Evolutionary conservation across 2,329 filamentous ascomycete species (phyloP), one percentile per base, ranked within the genome.

Genomic region (Teratosphaeria destructans): DNA sequence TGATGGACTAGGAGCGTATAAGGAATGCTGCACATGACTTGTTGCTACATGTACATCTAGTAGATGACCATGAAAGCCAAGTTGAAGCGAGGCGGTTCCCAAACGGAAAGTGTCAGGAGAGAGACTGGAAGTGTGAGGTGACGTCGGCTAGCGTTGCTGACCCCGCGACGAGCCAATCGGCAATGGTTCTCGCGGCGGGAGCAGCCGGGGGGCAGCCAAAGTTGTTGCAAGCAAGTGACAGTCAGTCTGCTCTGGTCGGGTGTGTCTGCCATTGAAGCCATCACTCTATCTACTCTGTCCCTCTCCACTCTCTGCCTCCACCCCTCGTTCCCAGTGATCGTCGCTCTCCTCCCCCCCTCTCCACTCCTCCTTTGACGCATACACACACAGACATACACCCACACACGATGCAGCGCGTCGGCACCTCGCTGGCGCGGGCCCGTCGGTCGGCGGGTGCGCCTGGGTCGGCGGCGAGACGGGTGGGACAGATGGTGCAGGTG

Each of bases 401-500:
- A 49, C 43, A 49, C 43, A 49, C 43, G 16, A 49, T 49, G 43
- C 43, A 49, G 43, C 43, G 43, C 43, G 43, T 49, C n/a, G 43
- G 43, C 43, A 23, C 19, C 43, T 49, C 43, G 43, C 43, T 49
- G 43, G 43, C 43, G 43, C 43, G 43, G 43, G 43, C 43, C 43
- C 23, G 43, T 19, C 43, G 43, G 43, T 23, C 43, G 43, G 43
- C 43, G 19, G 14, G 14, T 47, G 23, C 23, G 23, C 23, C 23
- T 23, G 23, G 23, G 23, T 19, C 43, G 7, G 16, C 43, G 43
- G 43, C 19, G 43, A 49, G 43, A 23, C 23, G 43, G 19, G 19
- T 23, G 23, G 43, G 16, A 23, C 53, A 54, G 53, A 32, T 54
- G 60, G 78, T 82, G 73, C 78, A 82, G 73, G 76, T 75, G 64